Conservation (phyloP, 306 rosid species). For the Vicia villosa region DNA sequence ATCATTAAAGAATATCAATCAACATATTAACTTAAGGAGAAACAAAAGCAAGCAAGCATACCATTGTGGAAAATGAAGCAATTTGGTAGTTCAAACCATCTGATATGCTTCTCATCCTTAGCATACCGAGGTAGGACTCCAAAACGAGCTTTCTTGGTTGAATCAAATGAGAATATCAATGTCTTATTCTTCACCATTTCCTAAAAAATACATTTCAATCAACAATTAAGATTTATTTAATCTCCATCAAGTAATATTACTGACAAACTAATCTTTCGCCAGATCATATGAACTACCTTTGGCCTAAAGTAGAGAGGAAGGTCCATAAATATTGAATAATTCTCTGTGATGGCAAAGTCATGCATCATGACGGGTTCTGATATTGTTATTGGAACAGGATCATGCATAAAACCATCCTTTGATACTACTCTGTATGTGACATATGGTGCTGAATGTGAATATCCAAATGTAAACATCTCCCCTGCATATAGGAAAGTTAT, state of each 20-base stretch:
- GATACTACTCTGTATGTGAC: conserved; percentile 91
- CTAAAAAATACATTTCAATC: conserved; percentile 51
- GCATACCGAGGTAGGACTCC: conserved; percentile 96
- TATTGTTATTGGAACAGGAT: conserved; percentile 89
- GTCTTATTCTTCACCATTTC: conserved; percentile 94
- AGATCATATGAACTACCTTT: conserved; percentile 58
- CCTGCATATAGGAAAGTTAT: conserved; percentile 58
- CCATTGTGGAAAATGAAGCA: conserved; percentile 98
- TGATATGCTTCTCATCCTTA: conserved; percentile 72
- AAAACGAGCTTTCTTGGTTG: conserved; percentile 85
- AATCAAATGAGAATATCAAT: conserved; percentile 75
- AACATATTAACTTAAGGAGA: conserved; percentile 9
- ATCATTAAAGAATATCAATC: not conserved
- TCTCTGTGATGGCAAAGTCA: conserved; percentile 93
- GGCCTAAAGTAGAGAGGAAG: conserved; percentile 85
- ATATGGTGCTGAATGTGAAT: conserved; percentile 81
- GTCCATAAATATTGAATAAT: conserved; percentile 86
- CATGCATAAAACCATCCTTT: conserved; percentile 87
- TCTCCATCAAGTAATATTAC: conserved; percentile 3
- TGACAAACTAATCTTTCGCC: not conserved
- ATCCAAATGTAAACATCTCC: conserved; percentile 97
- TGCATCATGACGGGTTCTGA: conserved; percentile 93
- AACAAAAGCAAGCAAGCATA: conserved; percentile 34
- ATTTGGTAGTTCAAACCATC: conserved; percentile 98
- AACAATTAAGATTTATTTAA: conserved; percentile 23